Conservation (phyloP, 2,329 filamentous ascomycete genomes). For the Ophiostoma perfectum region DNA sequence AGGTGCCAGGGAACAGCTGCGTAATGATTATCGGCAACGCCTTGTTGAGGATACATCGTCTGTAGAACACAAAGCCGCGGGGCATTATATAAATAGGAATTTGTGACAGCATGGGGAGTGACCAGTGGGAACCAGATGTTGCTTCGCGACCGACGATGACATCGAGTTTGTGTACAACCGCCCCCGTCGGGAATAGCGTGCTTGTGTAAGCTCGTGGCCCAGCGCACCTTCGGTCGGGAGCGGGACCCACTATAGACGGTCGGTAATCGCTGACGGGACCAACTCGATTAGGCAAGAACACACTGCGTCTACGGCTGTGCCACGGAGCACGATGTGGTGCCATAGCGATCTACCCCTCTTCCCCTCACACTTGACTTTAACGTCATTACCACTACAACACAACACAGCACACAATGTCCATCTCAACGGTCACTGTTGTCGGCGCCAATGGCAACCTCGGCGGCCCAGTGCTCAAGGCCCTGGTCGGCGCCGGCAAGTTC, state of each 20-base stretch:
- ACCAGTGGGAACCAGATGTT: no score
- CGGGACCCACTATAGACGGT: background rate
- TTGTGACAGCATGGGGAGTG: no score
- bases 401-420: constrained; percentile 28
- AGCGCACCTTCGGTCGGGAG: background rate
- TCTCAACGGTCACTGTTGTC: constrained; percentile 36
- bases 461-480: constrained; percentile 32
- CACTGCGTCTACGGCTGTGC: background rate
- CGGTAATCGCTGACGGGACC: background rate
- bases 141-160: background rate
- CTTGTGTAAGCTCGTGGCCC: background rate
- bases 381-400: background rate
- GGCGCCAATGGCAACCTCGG: constrained; percentile 39
- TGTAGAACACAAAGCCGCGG: no score
- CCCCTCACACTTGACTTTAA: background rate
- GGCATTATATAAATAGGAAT: no score
- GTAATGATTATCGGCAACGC: no score
- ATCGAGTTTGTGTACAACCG: background rate
- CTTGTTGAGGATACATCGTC: no score
- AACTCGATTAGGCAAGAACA: background rate
- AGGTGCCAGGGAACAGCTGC: no score
- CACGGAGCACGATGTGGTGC: background rate
- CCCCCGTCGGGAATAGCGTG: background rate
- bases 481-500: constrained; percentile 32
- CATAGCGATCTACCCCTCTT: background rate